phyloP scores from a whole-genome alignment of 2,329 filamentous ascomycete genomes.

The Trichoderma breve region DNA sequence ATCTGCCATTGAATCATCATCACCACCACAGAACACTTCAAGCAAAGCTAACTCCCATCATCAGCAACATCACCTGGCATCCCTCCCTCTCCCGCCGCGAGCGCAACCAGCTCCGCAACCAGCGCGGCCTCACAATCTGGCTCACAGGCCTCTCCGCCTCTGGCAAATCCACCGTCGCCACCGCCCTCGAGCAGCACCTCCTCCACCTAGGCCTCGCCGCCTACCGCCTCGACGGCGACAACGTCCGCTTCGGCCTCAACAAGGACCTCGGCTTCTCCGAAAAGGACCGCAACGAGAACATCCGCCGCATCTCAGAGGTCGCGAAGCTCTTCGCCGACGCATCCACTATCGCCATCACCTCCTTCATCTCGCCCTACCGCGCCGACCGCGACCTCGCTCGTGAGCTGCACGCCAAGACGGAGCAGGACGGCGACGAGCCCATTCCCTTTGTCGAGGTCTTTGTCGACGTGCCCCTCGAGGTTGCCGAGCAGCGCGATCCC shows the following conservation, averaged over 20 bases:
- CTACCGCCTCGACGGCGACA: slow-evolving; percentile 96
- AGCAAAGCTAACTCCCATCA: slow-evolving; percentile 9
- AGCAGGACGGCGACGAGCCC: slow-evolving; percentile 58
- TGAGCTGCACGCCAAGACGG: slow-evolving; percentile 65
- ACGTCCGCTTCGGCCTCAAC: slow-evolving; percentile 96
- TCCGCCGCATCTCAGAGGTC: slow-evolving; percentile 92
- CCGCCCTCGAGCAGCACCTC: slow-evolving; percentile 93
- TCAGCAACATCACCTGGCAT: slow-evolving; percentile 90
- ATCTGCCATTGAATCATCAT: not conserved
- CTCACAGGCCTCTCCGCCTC: slow-evolving; percentile 95
- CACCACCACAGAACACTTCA: not conserved
- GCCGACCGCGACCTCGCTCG: slow-evolving; percentile 82
- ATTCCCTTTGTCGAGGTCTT: slow-evolving; percentile 92
- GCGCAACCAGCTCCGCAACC: slow-evolving; percentile 71
- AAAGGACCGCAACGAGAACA: slow-evolving; percentile 94
- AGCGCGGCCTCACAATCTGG: slow-evolving; percentile 94
- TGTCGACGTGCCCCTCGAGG: slow-evolving; percentile 86
- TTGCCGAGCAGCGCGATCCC: slow-evolving; percentile 91
- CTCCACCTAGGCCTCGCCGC: slow-evolving; percentile 78
- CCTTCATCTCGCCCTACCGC: slow-evolving; percentile 94
- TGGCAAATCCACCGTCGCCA: slow-evolving; percentile 95
- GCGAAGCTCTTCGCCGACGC: slow-evolving; percentile 95
- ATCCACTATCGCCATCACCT: slow-evolving; percentile 83
- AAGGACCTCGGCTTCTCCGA: slow-evolving; percentile 95
- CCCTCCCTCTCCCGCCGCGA: slow-evolving; percentile 74